A percentile compares a stretch with the other conserved stretches of the same genome.
Evolutionary conservation across 2,329 filamentous ascomycete genomes (phyloP).

Genomic region (Penicillium sp.): DNA sequence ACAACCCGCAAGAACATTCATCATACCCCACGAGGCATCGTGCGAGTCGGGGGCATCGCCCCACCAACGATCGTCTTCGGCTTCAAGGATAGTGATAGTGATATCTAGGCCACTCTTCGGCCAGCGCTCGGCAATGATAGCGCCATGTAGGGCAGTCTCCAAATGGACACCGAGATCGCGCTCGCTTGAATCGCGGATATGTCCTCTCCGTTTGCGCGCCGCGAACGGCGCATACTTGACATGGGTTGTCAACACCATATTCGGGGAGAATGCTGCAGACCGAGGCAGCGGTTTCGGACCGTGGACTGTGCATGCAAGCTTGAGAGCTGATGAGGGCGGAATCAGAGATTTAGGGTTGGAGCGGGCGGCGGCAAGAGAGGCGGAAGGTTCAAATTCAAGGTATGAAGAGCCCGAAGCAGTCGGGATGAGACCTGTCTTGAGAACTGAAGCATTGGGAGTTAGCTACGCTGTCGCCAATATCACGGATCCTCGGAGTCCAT

Average conservation of each 20-base stretch:
- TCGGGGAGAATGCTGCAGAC: conserved; percentile 85
- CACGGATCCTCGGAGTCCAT: conserved; percentile 37
- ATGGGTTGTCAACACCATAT: conserved; percentile 84
- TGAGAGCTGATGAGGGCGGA: conserved; percentile 63
- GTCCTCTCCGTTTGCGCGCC: conserved; percentile 73
- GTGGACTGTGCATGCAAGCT: conserved; percentile 89
- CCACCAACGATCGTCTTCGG: conserved; percentile 74
- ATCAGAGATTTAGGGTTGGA: conserved; percentile 47
- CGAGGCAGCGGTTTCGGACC: conserved; percentile 85
- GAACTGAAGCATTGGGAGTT: conserved; percentile 52
- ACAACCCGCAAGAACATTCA: conserved; percentile 87
- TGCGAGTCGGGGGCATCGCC: conserved; percentile 49
- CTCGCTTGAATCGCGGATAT: conserved; percentile 79
- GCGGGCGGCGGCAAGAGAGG: conserved; percentile 42
- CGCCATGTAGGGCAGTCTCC: conserved; percentile 82
- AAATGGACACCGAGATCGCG: conserved; percentile 86
- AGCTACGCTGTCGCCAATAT: conserved; percentile 3
- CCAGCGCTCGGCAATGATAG: conserved; percentile 89
- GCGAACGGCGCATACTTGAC: conserved; percentile 97
- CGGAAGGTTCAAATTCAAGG: conserved; percentile 49
- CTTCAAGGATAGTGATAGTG: conserved; percentile 86
- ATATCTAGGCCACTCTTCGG: conserved; percentile 98
- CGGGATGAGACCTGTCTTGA: conserved; percentile 87
- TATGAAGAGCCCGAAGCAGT: conserved; percentile 90
- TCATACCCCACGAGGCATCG: conserved; percentile 73